Evolutionary conservation across 2,329 filamentous ascomycete species (phyloP).

Genomic region (Plectosphaerella sp.): DNA sequence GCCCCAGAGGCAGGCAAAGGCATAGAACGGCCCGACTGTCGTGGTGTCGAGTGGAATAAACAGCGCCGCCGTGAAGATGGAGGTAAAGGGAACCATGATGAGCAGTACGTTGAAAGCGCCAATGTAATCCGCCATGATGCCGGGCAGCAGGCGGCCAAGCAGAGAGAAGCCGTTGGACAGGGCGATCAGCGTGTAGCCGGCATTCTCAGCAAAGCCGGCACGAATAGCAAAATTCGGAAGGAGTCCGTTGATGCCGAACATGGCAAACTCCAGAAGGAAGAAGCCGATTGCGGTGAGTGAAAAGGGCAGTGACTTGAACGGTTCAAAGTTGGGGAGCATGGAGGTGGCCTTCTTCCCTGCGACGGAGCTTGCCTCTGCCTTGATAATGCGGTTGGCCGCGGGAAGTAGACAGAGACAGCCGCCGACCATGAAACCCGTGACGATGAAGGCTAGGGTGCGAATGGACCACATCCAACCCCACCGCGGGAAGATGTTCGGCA

Average conservation of each 20-base stretch:
- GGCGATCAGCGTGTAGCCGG: conserved; percentile 38
- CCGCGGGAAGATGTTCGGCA: conserved; percentile 19
- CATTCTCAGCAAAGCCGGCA: conserved; percentile 25
- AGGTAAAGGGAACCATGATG: conserved; percentile 25
- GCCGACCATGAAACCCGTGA: conserved; percentile 16
- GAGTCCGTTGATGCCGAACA: conserved; percentile 42
- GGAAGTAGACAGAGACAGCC: not conserved
- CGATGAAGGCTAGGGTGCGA: conserved; percentile 22
- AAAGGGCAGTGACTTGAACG: conserved; percentile 35
- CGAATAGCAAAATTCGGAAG: conserved; percentile 39
- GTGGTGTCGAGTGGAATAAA: conserved; percentile 40
- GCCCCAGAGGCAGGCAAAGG: conserved; percentile 40
- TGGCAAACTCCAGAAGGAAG: conserved; percentile 42
- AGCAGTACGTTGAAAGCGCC: conserved; percentile 41
- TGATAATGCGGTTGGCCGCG: not conserved
- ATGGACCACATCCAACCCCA: conserved; percentile 30
- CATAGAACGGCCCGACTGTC: conserved; percentile 32
- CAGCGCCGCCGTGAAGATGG: conserved; percentile 34
- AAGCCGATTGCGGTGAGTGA: conserved; percentile 34
- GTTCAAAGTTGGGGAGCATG: conserved; percentile 27
- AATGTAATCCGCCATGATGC: conserved; percentile 33
- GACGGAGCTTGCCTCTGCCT: not conserved
- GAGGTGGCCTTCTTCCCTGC: not conserved
- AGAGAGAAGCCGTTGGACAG: conserved; percentile 37
- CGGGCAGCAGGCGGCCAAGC: conserved; percentile 37